Percentiles rank a stretch among this genome's conserved stretches.
Evolutionary conservation across 2,329 filamentous ascomycete genomes (phyloP).

Genomic region (Colletotrichum sp.): DNA sequence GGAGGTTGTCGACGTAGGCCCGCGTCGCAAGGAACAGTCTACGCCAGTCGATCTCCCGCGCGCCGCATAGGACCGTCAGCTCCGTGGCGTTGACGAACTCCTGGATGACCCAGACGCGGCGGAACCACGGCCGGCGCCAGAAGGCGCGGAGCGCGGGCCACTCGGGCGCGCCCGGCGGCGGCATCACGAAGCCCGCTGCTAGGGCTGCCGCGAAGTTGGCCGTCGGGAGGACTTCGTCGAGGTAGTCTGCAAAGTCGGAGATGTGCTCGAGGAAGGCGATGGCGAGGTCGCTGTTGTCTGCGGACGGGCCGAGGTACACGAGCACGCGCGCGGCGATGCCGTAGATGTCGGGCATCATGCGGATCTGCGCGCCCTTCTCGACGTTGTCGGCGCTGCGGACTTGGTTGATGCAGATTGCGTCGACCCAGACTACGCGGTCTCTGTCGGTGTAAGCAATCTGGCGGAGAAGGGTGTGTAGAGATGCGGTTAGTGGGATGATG

Average conservation of each 20-base stretch:
- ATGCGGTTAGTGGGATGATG: neutral
- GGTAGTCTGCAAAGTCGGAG: neutral
- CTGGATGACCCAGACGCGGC: neutral
- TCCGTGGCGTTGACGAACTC: neutral
- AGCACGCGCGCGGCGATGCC: neutral
- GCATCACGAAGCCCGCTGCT: neutral
- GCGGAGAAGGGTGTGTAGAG: neutral
- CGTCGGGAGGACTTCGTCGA: neutral
- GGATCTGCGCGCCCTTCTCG: neutral
- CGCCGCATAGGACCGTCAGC: neutral
- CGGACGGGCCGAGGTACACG: neutral
- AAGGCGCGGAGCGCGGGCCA: neutral
- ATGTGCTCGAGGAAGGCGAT: neutral
- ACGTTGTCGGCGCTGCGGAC: neutral
- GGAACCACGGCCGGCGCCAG: neutral
- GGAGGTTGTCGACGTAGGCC: neutral
- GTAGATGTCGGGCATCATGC: neutral
- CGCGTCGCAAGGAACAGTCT: neutral
- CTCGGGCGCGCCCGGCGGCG: neutral
- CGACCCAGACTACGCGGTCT: neutral
- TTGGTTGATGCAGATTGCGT: constrained; percentile 2
- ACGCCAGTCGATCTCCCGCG: neutral
- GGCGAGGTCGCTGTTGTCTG: neutral
- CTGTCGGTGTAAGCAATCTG: neutral
- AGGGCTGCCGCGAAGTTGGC: neutral